Evolutionary conservation across 345 rosid species (phyloP).

Genomic region (Melaleuca quinquenervia): DNA sequence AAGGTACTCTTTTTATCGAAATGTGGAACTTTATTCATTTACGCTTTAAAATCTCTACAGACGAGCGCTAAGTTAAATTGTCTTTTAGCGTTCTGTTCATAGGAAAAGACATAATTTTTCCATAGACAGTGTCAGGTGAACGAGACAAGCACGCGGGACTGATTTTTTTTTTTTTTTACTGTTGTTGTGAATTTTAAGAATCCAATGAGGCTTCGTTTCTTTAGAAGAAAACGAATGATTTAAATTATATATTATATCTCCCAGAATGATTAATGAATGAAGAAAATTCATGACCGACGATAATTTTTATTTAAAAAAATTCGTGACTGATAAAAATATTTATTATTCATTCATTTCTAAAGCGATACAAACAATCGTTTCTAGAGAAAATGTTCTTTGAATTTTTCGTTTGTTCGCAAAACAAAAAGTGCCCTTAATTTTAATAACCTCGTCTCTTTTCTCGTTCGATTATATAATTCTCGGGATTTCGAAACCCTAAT

Average conservation of each 20-base stretch:
- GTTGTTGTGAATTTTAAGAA: no score
- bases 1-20: neutral
- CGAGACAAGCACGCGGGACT: neutral
- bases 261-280: neutral
- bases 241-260: rapidly evolving
- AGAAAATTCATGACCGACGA: neutral
- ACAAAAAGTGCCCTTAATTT: neutral
- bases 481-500: neutral
- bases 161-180: no score
- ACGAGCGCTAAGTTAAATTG: neutral
- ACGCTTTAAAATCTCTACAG: neutral
- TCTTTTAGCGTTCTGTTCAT: neutral
- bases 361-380: neutral
- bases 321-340: no score
- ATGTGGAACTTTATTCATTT: neutral
- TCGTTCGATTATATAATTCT: no score
- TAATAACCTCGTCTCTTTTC: no score
- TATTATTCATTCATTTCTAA: no score
- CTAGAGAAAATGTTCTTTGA: neutral
- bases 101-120: neutral
- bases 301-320: no score
- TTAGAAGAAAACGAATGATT: neutral
- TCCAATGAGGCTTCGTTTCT: neutral
- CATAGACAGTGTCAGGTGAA: neutral
- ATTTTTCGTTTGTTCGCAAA: neutral